Evolutionary conservation across 495 filamentous ascomycete species (phyloP), one percentile per base, ranked within the genome.

Genomic region (Penicillium subrubescens): DNA sequence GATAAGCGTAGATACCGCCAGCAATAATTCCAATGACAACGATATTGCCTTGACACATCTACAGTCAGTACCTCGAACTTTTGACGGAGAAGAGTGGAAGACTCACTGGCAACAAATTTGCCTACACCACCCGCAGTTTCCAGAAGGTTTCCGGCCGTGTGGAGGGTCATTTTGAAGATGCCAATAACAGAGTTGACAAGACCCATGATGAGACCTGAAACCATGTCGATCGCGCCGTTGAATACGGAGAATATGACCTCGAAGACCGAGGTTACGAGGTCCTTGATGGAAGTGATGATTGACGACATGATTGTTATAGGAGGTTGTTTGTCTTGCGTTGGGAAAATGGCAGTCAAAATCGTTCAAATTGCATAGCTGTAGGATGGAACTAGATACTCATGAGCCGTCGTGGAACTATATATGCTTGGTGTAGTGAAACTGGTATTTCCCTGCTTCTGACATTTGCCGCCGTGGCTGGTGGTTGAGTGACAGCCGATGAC

Each of bases 161-260:
- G 41, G 11, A 61, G 37, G 2, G 34, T 21, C 60, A 67, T 57
- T n/a, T 41, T 56, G 17, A 62, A 2, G 5, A 54, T 54, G 8
- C 57, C 57, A n/a, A 58, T 51, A 27, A 69, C 52, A 19, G 62
- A 66, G 21, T 63, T 14, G 52, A 53, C 29, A 7, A 63, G 5
- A 17, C 61, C 57, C 1, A 5, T 23, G 35, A 70, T 10, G 8
- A 69, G 29, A 5, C 52, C 57, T 15, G 15, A 53, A 2, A 39
- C 52, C 12, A 35, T 35, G 54, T 62, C 55, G 15, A 70, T 44
- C 8, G 59, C 56, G 8, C 15, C 57, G 10, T 50, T 35, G 19
- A 65, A 57, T 3, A 68, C 29, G 10, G 68, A 68, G 51, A 65
- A 64, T 52, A 68, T 63, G 19, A 70, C 55, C 54, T 70, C 68